Evolutionary conservation across 2,329 filamentous ascomycete genomes (phyloP).

Genomic region (Phialemoniopsis sp.): DNA sequence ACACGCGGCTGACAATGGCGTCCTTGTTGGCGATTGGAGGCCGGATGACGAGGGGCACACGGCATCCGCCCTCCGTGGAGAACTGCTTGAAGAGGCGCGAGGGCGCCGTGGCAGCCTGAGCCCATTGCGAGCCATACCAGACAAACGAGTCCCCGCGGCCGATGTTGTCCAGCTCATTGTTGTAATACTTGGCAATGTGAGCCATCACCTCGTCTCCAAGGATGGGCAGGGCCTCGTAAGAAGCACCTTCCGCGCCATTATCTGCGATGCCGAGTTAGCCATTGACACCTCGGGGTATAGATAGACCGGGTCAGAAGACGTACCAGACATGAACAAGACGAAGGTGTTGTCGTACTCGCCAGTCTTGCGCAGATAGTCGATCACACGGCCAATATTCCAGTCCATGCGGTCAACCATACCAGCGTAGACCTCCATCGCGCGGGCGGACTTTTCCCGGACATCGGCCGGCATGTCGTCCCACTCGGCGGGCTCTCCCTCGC

Average conservation of each 20-base stretch:
- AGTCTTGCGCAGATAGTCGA: slow-evolving; percentile 49
- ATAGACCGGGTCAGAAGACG: too few relatives aligned
- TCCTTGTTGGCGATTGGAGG: too few relatives aligned
- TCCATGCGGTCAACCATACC: slow-evolving; percentile 63
- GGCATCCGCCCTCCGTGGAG: slow-evolving; percentile 43
- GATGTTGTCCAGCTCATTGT: slow-evolving; percentile 53
- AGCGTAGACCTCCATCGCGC: slow-evolving; percentile 58
- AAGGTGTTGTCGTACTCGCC: slow-evolving; percentile 62
- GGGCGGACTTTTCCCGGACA: slow-evolving; percentile 40
- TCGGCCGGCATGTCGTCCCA: slow-evolving; percentile 42
- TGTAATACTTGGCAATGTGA: slow-evolving; percentile 43
- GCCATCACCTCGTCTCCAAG: slow-evolving; percentile 12
- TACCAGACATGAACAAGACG: slow-evolving; percentile 52
- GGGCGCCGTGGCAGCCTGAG: slow-evolving; percentile 24
- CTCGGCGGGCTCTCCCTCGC: slow-evolving; percentile 38
- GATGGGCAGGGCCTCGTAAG: slow-evolving; percentile 14
- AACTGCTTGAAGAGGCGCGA: slow-evolving; percentile 24
- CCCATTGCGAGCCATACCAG: slow-evolving; percentile 55
- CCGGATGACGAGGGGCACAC: slow-evolving; percentile 42
- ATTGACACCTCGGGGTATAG: too few relatives aligned
- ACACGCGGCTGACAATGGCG: slow-evolving; percentile 8
- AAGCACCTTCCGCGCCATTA: slow-evolving; percentile 35
- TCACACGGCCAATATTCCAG: slow-evolving; percentile 52
- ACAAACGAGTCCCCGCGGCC: slow-evolving; percentile 48
- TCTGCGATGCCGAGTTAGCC: too few relatives aligned